A percentile compares a stretch with the other conserved stretches of the same genome.
phyloP scores from a whole-genome alignment of 805 yeast genomes.

The Cyberlindnera mycetangii region DNA sequence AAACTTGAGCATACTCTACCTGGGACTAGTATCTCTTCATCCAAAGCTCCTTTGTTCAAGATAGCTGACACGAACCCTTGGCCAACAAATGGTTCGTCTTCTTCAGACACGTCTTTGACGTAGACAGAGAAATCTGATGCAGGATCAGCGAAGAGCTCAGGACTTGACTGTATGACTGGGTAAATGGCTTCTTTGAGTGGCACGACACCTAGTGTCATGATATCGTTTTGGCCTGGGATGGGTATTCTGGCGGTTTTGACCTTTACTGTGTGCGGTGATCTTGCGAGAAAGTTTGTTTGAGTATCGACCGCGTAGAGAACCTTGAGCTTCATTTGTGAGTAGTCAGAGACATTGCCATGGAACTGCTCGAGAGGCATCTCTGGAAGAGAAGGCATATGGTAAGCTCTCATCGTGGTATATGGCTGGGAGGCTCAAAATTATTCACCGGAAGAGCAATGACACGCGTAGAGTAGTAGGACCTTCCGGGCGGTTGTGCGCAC shows the following conservation, averaged over 20 bases:
- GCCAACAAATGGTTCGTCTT: slow-evolving; percentile 50
- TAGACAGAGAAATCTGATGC: slow-evolving; percentile 44
- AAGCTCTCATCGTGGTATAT: slow-evolving; percentile 29
- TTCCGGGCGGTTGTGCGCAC: neutral
- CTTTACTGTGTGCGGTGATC: slow-evolving; percentile 33
- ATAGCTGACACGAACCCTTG: slow-evolving; percentile 40
- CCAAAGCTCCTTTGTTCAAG: slow-evolving; percentile 15
- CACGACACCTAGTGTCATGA: slow-evolving; percentile 41
- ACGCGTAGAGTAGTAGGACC: too few relatives aligned
- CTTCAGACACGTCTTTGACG: slow-evolving; percentile 47
- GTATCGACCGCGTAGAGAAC: slow-evolving; percentile 42
- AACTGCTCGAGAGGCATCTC: slow-evolving; percentile 26
- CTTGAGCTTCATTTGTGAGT: slow-evolving; percentile 30
- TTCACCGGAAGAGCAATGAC: too few relatives aligned
- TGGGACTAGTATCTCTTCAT: slow-evolving; percentile 42
- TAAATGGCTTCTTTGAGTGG: slow-evolving; percentile 45
- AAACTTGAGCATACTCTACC: slow-evolving; percentile 58
- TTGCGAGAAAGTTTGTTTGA: slow-evolving; percentile 40
- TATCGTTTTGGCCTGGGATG: slow-evolving; percentile 39
- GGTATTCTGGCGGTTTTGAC: slow-evolving; percentile 44
- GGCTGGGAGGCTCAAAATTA: too few relatives aligned
- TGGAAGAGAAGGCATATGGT: slow-evolving; percentile 31
- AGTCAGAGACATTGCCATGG: slow-evolving; percentile 17
- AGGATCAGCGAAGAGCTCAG: slow-evolving; percentile 38
- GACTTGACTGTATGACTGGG: slow-evolving; percentile 43